phyloP scores from a whole-genome alignment of 306 rosid genomes.

The Acacia confusa region DNA sequence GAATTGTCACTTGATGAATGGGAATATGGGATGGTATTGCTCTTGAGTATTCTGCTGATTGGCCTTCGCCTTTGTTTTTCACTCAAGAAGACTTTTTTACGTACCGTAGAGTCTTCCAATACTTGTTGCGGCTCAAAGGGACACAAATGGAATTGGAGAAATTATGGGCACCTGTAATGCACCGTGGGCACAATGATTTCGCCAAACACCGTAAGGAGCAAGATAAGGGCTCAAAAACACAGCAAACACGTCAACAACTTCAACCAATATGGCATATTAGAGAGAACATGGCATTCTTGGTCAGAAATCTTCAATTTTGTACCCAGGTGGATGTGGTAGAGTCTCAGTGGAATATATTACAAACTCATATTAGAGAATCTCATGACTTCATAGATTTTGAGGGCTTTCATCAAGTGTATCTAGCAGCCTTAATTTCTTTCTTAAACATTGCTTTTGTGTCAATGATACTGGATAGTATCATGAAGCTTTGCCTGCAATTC shows the following conservation, averaged over 20 bases:
- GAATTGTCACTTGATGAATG: slow-evolving; percentile 83
- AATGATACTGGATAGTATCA: slow-evolving; percentile 90
- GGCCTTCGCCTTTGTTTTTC: slow-evolving; percentile 97
- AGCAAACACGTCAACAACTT: slow-evolving; percentile 55
- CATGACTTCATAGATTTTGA: slow-evolving; percentile 90
- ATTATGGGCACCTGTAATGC: slow-evolving; percentile 93
- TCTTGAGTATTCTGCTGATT: slow-evolving; percentile 89
- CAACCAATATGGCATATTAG: slow-evolving; percentile 93
- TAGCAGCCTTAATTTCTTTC: slow-evolving; percentile 89
- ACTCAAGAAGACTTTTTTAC: slow-evolving; percentile 90
- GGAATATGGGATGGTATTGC: slow-evolving; percentile 98
- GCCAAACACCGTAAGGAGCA: slow-evolving; percentile 53
- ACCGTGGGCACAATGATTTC: slow-evolving; percentile 85
- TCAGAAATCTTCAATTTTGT: slow-evolving; percentile 97
- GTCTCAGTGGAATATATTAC: slow-evolving; percentile 95
- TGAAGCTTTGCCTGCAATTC: slow-evolving; percentile 94
- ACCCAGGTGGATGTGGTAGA: slow-evolving; percentile 98
- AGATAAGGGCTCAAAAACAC: slow-evolving; percentile 51
- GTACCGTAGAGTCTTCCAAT: slow-evolving; percentile 85
- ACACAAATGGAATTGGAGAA: slow-evolving; percentile 99
- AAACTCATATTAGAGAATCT: slow-evolving; percentile 87
- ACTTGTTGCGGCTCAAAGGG: slow-evolving; percentile 82
- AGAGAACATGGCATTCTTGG: slow-evolving; percentile 90
- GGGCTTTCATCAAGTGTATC: slow-evolving; percentile 88
- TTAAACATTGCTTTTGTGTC: slow-evolving; percentile 96